These are phyloP conservation scores for Pestalotiopsis sp. DNA, from an alignment of 2,329 filamentous ascomycete species.

Conservation along the genomic window DNA sequence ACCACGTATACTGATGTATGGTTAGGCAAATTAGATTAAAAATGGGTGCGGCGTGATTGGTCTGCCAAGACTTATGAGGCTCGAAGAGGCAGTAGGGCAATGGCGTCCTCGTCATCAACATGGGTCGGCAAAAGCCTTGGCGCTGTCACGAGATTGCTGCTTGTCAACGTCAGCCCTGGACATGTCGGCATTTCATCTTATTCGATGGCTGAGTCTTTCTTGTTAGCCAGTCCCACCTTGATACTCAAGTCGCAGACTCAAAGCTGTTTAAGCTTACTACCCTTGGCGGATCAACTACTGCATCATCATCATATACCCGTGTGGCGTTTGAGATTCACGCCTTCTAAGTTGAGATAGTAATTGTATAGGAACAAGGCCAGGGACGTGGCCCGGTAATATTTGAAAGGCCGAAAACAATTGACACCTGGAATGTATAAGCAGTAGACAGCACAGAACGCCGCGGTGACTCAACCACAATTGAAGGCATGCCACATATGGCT, in stretches of 20 bases:
- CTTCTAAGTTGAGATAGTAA: not conserved
- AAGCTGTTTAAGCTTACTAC: not conserved
- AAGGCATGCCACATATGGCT: too few relatives aligned
- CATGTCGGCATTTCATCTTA: not conserved
- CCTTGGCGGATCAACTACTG: not conserved
- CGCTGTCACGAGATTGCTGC: not conserved
- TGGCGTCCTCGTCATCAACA: not conserved
- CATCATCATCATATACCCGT: not conserved
- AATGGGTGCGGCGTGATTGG: not conserved
- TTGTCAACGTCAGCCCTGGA: not conserved
- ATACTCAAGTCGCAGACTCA: not conserved
- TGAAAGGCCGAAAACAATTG: not conserved
- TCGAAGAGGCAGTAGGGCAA: not conserved
- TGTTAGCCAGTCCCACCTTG: not conserved
- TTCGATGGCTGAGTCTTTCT: not conserved
- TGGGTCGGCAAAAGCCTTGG: not conserved
- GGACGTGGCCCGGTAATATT: not conserved
- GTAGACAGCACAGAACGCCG: too few relatives aligned
- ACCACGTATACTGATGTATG: not conserved
- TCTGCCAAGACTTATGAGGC: not conserved
- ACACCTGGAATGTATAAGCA: not conserved
- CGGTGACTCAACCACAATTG: too few relatives aligned
- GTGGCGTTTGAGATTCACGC: not conserved
- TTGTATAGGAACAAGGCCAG: not conserved
- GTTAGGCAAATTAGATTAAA: not conserved